Conservation (phyloP, 2,329 filamentous ascomycete species). For the Madurella mycetomatis region DNA sequence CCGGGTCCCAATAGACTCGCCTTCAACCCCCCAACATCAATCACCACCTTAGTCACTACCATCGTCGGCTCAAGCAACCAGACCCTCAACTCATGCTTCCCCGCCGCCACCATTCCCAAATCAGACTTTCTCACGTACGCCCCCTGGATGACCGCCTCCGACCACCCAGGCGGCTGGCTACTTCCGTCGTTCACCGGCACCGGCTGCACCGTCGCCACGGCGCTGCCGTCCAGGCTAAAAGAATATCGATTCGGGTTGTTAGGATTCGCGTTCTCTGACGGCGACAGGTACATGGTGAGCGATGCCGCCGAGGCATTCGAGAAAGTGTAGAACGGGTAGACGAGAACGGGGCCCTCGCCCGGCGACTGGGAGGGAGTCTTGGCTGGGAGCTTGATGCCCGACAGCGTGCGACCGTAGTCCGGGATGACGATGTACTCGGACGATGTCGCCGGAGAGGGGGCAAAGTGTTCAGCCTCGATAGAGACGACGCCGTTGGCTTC, state of each 20-base stretch:
- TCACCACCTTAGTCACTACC: conserved; percentile 31
- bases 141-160: conserved; percentile 26
- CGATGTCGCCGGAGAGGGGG: conserved; percentile 11
- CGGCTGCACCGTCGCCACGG: conserved; percentile 24
- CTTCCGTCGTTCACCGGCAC: conserved; percentile 25
- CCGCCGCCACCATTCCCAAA: conserved; percentile 21
- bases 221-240: conserved; percentile 26
- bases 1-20: conserved; percentile 30
- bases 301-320: conserved; percentile 21
- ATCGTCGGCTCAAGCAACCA: conserved; percentile 31
- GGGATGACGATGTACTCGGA: conserved; percentile 27
- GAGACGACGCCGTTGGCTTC: conserved; percentile 28
- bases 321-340: conserved; percentile 29
- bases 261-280: conserved; percentile 31
- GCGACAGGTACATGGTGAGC: conserved; percentile 28
- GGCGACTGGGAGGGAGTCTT: conserved; percentile 23
- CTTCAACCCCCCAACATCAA: conserved; percentile 30
- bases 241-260: conserved; percentile 26
- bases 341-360: conserved; percentile 21
- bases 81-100: conserved; percentile 27
- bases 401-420: conserved; percentile 30
- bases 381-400: conserved; percentile 28
- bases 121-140: conserved; percentile 26
- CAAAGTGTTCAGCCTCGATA: conserved; percentile 29
- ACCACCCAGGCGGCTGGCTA: conserved; percentile 27